Evolutionary conservation across 257 asterid genomes (phyloP).

Genomic region (Eustoma russellianum): DNA sequence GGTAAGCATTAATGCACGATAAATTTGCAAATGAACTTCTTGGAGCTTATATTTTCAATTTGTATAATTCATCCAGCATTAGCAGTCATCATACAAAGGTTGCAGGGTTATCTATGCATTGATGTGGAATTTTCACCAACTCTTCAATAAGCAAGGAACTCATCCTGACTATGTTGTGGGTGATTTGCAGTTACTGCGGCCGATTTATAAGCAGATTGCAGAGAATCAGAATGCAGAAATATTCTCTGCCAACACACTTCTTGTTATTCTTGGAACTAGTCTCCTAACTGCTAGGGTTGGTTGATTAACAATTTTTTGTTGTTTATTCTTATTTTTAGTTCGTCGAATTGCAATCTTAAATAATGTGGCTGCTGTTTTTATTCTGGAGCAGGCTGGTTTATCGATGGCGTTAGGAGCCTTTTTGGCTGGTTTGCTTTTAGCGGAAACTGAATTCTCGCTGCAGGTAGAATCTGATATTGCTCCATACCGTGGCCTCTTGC

Average conservation of each 20-base stretch:
- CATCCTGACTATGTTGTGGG: conserved; percentile 6
- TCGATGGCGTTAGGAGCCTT: conserved; percentile 99
- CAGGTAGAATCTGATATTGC: conserved; percentile 99
- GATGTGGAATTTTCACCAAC: neutral
- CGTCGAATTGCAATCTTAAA: neutral
- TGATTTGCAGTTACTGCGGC: conserved; percentile 74
- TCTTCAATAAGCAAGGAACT: neutral
- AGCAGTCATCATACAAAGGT: neutral
- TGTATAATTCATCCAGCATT: conserved; percentile 1
- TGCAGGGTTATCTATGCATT: neutral
- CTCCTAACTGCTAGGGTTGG: conserved; percentile 97
- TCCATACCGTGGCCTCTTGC: conserved; percentile 95
- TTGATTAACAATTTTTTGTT: conserved; percentile 10
- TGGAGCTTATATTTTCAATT: neutral
- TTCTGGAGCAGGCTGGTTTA: conserved; percentile 82
- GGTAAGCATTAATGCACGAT: conserved; percentile 8
- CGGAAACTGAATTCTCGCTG: conserved; percentile 96
- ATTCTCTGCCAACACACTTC: conserved; percentile 96
- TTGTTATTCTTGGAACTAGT: conserved; percentile 94
- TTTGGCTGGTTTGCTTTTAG: conserved; percentile 99
- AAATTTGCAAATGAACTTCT: neutral
- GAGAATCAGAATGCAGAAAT: conserved; percentile 98
- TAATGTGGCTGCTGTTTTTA: conserved; percentile 4
- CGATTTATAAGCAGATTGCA: conserved; percentile 92
- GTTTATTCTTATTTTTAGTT: conserved; percentile 1